phyloP scores from a whole-genome alignment of 441 rosid species.

The Geranium incanum region DNA sequence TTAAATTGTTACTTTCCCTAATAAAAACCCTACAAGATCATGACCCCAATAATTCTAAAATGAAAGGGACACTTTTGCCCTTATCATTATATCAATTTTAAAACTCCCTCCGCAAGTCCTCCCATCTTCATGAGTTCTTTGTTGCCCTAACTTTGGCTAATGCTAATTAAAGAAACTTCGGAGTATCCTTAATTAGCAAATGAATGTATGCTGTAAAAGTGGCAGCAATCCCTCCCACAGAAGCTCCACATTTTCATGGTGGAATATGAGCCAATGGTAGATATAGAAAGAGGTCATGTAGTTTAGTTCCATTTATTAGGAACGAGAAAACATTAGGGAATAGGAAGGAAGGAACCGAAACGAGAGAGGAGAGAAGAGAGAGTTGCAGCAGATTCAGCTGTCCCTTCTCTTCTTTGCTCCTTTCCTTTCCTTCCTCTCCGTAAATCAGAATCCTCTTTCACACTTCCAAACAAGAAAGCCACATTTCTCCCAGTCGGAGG shows the following conservation, averaged over 20 bases:
- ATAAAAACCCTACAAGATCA: too few species aligned
- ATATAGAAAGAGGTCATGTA: not conserved
- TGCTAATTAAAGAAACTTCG: not conserved
- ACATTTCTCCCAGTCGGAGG: not conserved
- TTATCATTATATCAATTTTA: too few species aligned
- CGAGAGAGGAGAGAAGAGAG: slow-evolving; percentile 5
- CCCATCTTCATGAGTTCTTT: too few species aligned
- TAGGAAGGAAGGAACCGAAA: not conserved
- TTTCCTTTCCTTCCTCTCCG: not conserved
- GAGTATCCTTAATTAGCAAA: not conserved
- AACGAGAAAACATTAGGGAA: not conserved
- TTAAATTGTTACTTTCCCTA: too few species aligned
- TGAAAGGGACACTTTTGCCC: too few species aligned
- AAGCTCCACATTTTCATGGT: slow-evolving; percentile 17
- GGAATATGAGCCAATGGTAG: slow-evolving; percentile 6
- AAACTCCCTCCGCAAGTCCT: too few species aligned
- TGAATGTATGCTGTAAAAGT: not conserved
- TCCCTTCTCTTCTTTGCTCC: not conserved
- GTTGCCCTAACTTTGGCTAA: too few species aligned
- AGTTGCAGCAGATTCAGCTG: not conserved
- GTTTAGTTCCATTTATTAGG: not conserved
- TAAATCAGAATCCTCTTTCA: not conserved
- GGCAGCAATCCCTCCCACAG: slow-evolving; percentile 19
- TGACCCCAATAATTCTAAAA: too few species aligned
- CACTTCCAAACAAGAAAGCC: slow-evolving; percentile 1